These are phyloP conservation scores for Colletotrichum sidae DNA, from an alignment of 2,329 filamentous ascomycete species.

Conservation along the genomic window DNA sequence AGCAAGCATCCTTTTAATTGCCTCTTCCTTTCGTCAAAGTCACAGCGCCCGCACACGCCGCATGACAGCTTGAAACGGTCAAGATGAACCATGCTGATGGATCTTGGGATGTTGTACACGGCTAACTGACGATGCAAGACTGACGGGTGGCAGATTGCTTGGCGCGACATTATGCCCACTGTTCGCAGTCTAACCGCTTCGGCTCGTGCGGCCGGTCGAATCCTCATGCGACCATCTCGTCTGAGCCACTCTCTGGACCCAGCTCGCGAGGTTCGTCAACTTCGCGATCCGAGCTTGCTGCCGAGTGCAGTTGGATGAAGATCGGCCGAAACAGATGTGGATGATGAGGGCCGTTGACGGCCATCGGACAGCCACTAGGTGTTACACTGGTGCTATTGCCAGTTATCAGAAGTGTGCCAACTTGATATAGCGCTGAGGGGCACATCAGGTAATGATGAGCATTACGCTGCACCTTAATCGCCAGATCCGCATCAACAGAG, in stretches of 20 bases:
- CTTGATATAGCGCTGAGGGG: too few species aligned
- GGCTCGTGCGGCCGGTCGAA: conserved; percentile 4
- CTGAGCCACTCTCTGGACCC: conserved; percentile 2
- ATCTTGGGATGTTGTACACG: conserved; percentile 5
- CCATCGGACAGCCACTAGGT: too few species aligned
- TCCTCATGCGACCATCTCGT: conserved; percentile 3
- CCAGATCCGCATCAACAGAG: too few species aligned
- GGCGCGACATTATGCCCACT: conserved; percentile 10
- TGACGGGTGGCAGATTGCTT: conserved; percentile 6
- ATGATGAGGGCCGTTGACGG: too few species aligned
- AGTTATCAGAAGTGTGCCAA: too few species aligned
- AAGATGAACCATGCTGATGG: conserved; percentile 3
- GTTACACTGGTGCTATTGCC: too few species aligned
- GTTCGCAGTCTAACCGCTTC: background rate
- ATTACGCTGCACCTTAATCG: too few species aligned
- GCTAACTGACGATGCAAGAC: conserved; percentile 3
- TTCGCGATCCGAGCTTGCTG: too few species aligned
- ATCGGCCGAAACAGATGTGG: too few species aligned
- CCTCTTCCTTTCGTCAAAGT: too few species aligned
- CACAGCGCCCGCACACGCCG: background rate
- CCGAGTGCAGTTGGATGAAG: too few species aligned
- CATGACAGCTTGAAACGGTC: background rate
- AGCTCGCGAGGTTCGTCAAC: background rate
- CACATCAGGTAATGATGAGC: too few species aligned
- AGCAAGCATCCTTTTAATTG: background rate